phyloP scores from a whole-genome alignment of 306 rosid genomes.

The Sindora glabra region DNA sequence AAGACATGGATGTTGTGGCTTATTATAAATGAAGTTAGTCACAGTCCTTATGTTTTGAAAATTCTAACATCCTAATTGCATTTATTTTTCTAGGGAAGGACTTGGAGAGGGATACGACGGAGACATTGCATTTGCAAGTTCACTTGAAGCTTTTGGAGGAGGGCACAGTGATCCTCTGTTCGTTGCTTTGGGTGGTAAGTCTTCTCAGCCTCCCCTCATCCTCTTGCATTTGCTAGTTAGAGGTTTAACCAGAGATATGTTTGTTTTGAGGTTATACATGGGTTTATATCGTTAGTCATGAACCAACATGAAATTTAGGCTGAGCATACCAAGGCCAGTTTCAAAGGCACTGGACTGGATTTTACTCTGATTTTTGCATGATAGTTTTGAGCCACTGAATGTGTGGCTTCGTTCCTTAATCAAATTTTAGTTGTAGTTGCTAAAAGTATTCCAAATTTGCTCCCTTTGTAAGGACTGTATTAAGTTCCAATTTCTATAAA shows the following conservation, averaged over 20 bases:
- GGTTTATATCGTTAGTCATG: conserved; percentile 9
- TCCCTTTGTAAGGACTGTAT: conserved; percentile 2
- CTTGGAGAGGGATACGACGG: conserved; percentile 88
- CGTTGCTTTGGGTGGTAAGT: conserved; percentile 86
- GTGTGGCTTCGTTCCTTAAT: neutral
- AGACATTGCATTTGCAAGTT: conserved; percentile 77
- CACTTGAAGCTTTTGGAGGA: conserved; percentile 90
- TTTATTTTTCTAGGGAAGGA: conserved; percentile 65
- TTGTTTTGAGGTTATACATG: neutral
- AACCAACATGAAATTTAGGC: conserved; percentile 5
- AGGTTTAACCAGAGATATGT: conserved; percentile 8
- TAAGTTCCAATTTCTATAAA: neutral
- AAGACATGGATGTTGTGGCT: neutral
- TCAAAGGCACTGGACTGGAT: neutral
- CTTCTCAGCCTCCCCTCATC: neutral
- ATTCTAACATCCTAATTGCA: conserved; percentile 1
- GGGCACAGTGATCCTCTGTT: conserved; percentile 87
- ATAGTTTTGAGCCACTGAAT: neutral
- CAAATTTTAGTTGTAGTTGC: conserved; percentile 7
- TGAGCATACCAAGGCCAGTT: neutral
- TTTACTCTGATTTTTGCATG: conserved; percentile 3
- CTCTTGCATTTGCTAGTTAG: conserved; percentile 2
- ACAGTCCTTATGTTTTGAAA: neutral
- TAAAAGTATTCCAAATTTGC: conserved; percentile 11
- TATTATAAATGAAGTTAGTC: neutral